Conservation (phyloP, 1,139 yeast species). For the Yamadazyma spencermartinsiae region DNA sequence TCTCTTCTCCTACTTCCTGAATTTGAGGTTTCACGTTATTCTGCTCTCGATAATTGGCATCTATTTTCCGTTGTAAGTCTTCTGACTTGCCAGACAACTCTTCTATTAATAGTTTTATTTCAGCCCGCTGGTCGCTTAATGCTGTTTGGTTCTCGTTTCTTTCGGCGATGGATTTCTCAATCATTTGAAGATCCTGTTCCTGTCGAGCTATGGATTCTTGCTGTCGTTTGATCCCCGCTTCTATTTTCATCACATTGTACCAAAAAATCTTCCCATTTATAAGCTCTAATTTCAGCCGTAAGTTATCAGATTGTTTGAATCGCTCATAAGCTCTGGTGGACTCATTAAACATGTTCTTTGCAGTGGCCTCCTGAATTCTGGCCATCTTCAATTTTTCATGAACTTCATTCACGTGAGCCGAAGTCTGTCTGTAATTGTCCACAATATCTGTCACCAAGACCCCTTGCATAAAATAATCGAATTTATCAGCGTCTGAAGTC, state of each 20-base stretch:
- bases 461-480: constrained; percentile 76
- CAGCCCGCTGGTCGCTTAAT: neutral
- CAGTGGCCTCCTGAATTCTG: constrained; percentile 24
- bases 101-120: constrained; percentile 13
- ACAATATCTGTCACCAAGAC: constrained; percentile 66
- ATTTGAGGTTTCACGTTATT: constrained; percentile 8
- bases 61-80: constrained; percentile 4
- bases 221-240: constrained; percentile 22
- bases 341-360: constrained; percentile 33
- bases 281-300: constrained; percentile 44
- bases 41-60: neutral
- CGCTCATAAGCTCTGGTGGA: constrained; percentile 36
- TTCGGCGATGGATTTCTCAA: constrained; percentile 12
- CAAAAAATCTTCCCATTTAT: constrained; percentile 66
- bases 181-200: constrained; percentile 19
- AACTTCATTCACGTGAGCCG: constrained; percentile 40
- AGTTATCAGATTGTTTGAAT: constrained; percentile 42
- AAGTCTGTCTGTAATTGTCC: constrained; percentile 47
- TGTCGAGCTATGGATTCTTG: constrained; percentile 6
- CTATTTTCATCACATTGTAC: constrained; percentile 50
- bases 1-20: constrained; percentile 8
- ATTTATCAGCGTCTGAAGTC: constrained; percentile 70
- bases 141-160: constrained; percentile 3
- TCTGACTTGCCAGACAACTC: neutral
- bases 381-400: constrained; percentile 38